A percentile compares a stretch with the other conserved stretches of the same genome.
Conservation (phyloP, 306 rosid genomes). For the Ziziphus jujuba region DNA sequence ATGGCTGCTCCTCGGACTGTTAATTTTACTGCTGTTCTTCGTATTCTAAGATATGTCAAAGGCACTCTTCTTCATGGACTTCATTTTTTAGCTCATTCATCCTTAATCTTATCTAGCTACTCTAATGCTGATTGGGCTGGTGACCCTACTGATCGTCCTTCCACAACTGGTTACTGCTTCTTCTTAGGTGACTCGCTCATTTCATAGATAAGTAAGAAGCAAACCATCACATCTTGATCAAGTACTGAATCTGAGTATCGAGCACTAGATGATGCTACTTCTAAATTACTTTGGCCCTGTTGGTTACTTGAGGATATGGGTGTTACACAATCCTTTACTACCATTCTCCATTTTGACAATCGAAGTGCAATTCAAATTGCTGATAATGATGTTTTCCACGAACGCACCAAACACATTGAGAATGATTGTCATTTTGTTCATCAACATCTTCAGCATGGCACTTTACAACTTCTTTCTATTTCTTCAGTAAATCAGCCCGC, state of each 20-base stretch:
- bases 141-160: not conserved
- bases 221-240: not conserved
- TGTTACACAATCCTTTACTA: not conserved
- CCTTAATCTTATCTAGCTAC: not conserved
- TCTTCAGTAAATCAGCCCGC: too few relatives aligned
- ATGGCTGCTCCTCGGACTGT: not conserved
- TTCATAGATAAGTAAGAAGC: not conserved
- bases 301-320: not conserved
- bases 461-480: too few relatives aligned
- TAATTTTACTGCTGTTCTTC: not conserved
- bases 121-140: slow-evolving; percentile 2
- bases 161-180: not conserved
- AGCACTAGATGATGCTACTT: not conserved
- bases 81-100: not conserved
- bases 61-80: not conserved
- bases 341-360: not conserved
- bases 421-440: too few relatives aligned
- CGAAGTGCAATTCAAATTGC: not conserved
- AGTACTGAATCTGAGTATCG: not conserved
- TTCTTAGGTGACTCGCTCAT: not conserved
- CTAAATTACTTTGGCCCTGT: not conserved
- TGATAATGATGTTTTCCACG: too few relatives aligned
- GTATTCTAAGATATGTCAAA: not conserved
- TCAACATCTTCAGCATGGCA: too few relatives aligned
- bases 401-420: too few relatives aligned